Evolutionary conservation across 2,329 filamentous ascomycete genomes (phyloP).

Genomic region (Sporothrix inflata): DNA sequence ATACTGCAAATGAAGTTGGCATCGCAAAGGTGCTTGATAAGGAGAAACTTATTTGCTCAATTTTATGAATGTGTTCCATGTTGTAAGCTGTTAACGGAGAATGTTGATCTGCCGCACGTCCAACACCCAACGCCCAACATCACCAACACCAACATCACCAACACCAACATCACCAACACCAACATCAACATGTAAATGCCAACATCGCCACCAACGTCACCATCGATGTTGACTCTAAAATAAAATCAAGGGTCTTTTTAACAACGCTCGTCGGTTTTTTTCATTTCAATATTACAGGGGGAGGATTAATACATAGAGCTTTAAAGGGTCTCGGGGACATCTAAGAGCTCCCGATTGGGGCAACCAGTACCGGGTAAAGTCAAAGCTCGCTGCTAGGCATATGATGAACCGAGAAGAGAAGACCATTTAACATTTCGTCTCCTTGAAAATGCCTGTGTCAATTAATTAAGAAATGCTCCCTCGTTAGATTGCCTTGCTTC

Average conservation of each 20-base stretch:
- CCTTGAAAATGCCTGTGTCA: too few relatives aligned
- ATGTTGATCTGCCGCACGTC: too few relatives aligned
- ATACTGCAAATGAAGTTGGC: not conserved
- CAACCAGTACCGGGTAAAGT: slow-evolving; percentile 3
- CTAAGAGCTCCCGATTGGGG: not conserved
- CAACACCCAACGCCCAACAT: too few relatives aligned
- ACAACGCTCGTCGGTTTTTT: not conserved
- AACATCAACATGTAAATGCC: not conserved
- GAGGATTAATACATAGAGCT: not conserved
- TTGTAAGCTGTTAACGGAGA: too few relatives aligned
- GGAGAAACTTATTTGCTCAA: not conserved
- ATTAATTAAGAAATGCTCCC: not conserved
- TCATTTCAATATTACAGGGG: not conserved
- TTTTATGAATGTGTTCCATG: not conserved
- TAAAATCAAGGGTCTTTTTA: not conserved
- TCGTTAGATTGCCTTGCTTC: not conserved
- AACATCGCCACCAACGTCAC: not conserved
- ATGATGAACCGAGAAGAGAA: not conserved
- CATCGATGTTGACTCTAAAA: not conserved
- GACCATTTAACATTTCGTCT: too few relatives aligned
- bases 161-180: too few relatives aligned
- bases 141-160: not conserved
- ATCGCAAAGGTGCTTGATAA: not conserved
- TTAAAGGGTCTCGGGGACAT: too few relatives aligned
- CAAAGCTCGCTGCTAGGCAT: not conserved